Base-by-base conservation (phyloP, 495 filamentous ascomycete species). In the Bacidia gigantensis region DNA sequence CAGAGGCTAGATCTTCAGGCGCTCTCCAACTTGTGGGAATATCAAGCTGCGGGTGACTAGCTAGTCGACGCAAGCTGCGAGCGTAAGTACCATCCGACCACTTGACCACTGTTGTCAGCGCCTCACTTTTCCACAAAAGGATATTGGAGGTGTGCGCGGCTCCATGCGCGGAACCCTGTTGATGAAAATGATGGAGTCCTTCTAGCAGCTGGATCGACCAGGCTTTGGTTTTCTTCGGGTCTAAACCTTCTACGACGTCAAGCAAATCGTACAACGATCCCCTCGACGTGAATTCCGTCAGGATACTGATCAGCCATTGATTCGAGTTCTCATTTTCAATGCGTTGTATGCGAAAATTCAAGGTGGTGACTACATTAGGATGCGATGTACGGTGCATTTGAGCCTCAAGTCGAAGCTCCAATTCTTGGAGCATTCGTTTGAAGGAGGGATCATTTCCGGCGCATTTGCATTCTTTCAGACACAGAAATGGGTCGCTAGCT, bases 151-250 rank as follows among this genome's bases (percentile, higher is more conserved):
- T 72, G 58, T 90, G 84, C 21, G 97, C 75, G 58, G 80, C 77
- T 53, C 82, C 81, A 64, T 97, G 93, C 21, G 87, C 70, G 35
- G 92, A 72, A 14, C 87, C 87, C 60, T 85, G 80, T 49, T 78
- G 79, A 62, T 96, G 90, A 50, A 90, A 77, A 62, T 82, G 90
- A 44, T 89, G 86, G 25, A 97, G 72, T 0, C 80, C 92, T 64
- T 95, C 86, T 23, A 98, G 79, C n/a, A 98, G 71, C 57, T 90
- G 84, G 44, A 87, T 82, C 41, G 86, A 87, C 86, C 87, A 96
- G 47, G 84, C 76, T 44, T 87, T 81, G 35, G 84, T 79, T 57
- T 80, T 86, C 54, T 77, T 77, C 32, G 82, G 73, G 25, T 81
- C 77, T 40, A 95, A 66, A n/a, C 74, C 75, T 26, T 81, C 84